These are phyloP conservation scores for Globisporangium cylindrosporum DNA, from an alignment of 352 stramenopile species.

Conservation along the genomic window DNA sequence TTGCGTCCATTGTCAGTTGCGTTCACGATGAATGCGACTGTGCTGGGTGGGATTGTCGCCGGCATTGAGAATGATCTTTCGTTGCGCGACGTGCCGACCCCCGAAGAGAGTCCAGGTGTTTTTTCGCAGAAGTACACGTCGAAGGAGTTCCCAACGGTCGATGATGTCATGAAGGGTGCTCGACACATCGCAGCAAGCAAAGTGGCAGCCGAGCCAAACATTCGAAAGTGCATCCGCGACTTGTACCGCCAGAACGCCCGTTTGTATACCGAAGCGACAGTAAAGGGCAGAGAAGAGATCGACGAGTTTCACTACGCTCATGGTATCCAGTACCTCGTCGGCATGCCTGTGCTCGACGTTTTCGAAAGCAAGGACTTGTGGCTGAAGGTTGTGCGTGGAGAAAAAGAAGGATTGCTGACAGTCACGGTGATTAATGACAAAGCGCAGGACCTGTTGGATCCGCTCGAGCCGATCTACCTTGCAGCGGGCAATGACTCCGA, in stretches of 20 bases:
- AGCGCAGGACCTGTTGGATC: slow-evolving; percentile 76
- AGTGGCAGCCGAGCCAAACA: slow-evolving; percentile 80
- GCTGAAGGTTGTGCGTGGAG: slow-evolving; percentile 68
- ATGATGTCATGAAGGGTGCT: slow-evolving; percentile 87
- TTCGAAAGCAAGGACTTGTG: slow-evolving; percentile 75
- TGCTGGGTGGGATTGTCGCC: slow-evolving; percentile 75
- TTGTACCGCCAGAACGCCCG: slow-evolving; percentile 75
- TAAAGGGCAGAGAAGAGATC: slow-evolving; percentile 83
- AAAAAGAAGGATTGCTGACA: slow-evolving; percentile 84
- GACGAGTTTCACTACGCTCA: slow-evolving; percentile 89
- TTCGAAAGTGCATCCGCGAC: slow-evolving; percentile 83
- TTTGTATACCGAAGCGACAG: slow-evolving; percentile 73
- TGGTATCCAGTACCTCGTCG: slow-evolving; percentile 82
- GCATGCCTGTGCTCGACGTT: slow-evolving; percentile 81
- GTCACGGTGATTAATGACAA: slow-evolving; percentile 82
- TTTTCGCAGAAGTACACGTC: slow-evolving; percentile 77
- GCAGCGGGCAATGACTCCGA: slow-evolving; percentile 47
- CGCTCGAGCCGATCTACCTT: slow-evolving; percentile 74
- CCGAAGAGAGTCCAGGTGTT: slow-evolving; percentile 64
- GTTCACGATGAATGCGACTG: slow-evolving; percentile 86
- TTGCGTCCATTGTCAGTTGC: slow-evolving; percentile 62
- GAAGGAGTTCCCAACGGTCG: slow-evolving; percentile 80
- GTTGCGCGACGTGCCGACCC: slow-evolving; percentile 66
- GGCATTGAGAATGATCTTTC: slow-evolving; percentile 68
- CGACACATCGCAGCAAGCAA: slow-evolving; percentile 87